phyloP scores from a whole-genome alignment of 495 filamentous ascomycete genomes.

The Xylaria scruposa region DNA sequence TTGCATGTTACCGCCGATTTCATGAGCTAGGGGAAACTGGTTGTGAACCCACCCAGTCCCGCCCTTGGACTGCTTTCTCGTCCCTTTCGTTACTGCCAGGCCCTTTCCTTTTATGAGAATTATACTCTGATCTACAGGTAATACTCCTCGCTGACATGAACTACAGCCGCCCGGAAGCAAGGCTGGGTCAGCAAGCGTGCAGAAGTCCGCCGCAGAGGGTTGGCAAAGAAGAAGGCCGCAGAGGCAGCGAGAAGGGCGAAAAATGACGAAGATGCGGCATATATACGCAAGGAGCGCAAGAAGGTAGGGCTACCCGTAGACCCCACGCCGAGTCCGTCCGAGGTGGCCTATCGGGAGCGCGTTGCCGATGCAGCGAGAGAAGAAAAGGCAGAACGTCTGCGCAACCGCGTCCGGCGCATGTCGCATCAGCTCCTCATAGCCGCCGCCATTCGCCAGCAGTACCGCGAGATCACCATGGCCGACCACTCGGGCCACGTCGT shows the following conservation, averaged over 20 bases:
- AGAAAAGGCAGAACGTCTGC: conserved; percentile 3
- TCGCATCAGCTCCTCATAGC: conserved; percentile 35
- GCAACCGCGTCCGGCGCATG: conserved; percentile 27
- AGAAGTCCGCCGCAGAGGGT: not conserved
- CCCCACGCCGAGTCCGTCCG: conserved; percentile 23
- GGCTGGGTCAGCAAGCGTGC: conserved; percentile 26
- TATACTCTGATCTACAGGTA: not conserved
- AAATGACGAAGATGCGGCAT: not conserved
- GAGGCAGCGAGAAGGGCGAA: conserved; percentile 7
- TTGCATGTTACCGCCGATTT: not conserved
- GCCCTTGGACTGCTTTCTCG: not conserved
- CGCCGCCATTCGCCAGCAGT: conserved; percentile 31
- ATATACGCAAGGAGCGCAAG: conserved; percentile 8
- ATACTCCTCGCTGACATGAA: not conserved
- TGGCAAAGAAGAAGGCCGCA: not conserved
- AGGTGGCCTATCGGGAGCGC: not conserved
- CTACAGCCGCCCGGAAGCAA: conserved; percentile 19
- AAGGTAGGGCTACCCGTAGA: conserved; percentile 14
- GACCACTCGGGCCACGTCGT: conserved; percentile 22
- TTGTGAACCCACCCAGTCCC: not conserved
- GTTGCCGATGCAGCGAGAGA: not conserved
- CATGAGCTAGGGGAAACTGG: not conserved
- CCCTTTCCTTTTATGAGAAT: not conserved
- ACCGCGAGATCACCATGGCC: conserved; percentile 27
- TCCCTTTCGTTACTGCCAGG: not conserved